Evolutionary conservation across 345 rosid species (phyloP), one percentile per base, ranked within the genome.

Genomic region (Populus ilicifolia): DNA sequence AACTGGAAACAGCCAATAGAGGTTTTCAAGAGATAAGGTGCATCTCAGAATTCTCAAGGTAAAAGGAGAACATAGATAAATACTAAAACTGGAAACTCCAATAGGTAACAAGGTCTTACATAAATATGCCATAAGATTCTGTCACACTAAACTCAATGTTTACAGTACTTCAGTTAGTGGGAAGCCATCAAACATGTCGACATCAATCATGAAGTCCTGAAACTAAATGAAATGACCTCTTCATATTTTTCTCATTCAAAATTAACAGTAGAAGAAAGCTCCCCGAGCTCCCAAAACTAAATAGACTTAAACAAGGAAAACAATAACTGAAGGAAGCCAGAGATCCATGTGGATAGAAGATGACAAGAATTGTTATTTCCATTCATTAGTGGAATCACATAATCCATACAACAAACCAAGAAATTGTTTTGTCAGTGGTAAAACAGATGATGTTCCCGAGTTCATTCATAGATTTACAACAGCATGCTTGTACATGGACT

Each of bases 21-120:
- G 23, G 21, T 35, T 63, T 35, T 8, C 67, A 76, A 72, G 44
- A 41, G 44, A 69, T 67, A 56, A 70, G 4, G 11, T 41, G 17
- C 36, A 59, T 61, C 50, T 41, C 33, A 68, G 41, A 50, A n/a
- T 64, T 78, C 23, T 62, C 73, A 35, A 1, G 48, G 70, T 23
- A 50, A 78, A 69, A 80, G 75, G 39, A 35, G n/a, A 74, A 50
- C 54, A 48, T 27, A 41, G 23, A 73, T 16, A 54, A 35, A 36
- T 59, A 48, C 67, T 38, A 59, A 73, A 73, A 59, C 1, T 73
- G 25, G 61, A 71, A 71, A 25, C 21, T 25, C 16, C 38, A 29
- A 29, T 46, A 12, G 50, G 50, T 13, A 46, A 46, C 50, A 46
- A 46, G 50, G 50, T 44, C 50, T 13, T 44, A 44, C 50, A 44